These are phyloP conservation scores for Vitis hybrid DNA, from an alignment of 177 flowering plant genomes.

Conservation along the genomic window DNA sequence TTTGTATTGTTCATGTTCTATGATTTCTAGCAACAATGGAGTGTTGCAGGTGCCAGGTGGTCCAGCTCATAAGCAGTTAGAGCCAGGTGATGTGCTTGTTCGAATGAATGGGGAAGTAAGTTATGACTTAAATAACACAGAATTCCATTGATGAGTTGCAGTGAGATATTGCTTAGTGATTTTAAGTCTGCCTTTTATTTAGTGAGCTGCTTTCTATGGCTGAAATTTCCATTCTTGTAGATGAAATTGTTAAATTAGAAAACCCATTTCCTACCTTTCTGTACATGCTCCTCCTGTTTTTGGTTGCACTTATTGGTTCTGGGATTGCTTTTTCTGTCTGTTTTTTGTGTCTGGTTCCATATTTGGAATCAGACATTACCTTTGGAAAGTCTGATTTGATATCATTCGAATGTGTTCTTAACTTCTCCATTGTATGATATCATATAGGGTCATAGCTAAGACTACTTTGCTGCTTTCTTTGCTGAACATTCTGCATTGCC, in stretches of 20 bases:
- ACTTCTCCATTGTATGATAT: too few relatives aligned
- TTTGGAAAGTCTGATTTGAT: too few relatives aligned
- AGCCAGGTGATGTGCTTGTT: slow-evolving; percentile 94
- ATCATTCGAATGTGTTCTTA: too few relatives aligned
- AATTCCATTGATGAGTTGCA: background rate
- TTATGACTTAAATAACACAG: background rate
- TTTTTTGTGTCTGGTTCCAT: too few relatives aligned
- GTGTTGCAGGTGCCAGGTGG: slow-evolving; percentile 89
- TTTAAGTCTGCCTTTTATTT: background rate
- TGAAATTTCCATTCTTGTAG: background rate
- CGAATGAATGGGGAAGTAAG: slow-evolving; percentile 83
- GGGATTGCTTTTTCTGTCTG: too few relatives aligned
- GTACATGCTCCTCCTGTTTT: background rate
- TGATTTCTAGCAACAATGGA: slow-evolving; percentile 1
- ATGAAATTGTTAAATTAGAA: background rate
- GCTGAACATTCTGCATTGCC: too few relatives aligned
- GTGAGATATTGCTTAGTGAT: background rate
- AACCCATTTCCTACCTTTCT: background rate
- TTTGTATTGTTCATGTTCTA: background rate
- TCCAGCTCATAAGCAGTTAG: slow-evolving; percentile 83
- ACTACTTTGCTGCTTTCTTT: too few relatives aligned
- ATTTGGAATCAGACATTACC: too few relatives aligned
- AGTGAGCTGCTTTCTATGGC: background rate
- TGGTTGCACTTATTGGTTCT: background rate
- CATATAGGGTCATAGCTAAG: too few relatives aligned